These are phyloP conservation scores for Xylogone sp. DNA, from an alignment of 2,329 filamentous ascomycete species.

Conservation along the genomic window DNA sequence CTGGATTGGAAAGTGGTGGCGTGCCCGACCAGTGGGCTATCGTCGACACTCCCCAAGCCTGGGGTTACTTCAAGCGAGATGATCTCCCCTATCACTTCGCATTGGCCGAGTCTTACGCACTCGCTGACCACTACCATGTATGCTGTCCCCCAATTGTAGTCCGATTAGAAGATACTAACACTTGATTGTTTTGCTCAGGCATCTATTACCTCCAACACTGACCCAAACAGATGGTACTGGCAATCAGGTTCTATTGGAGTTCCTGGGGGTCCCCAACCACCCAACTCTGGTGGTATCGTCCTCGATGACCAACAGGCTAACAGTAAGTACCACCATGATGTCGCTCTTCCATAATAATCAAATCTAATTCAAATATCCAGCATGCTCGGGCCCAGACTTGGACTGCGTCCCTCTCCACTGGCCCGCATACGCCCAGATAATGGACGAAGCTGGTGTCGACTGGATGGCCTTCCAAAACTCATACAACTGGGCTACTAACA, in stretches of 20 bases:
- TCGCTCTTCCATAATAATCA: background rate
- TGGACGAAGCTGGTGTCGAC: constrained; percentile 36
- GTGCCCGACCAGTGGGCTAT: constrained; percentile 48
- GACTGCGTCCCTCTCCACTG: constrained; percentile 43
- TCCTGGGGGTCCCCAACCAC: constrained; percentile 34
- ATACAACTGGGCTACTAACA: constrained; percentile 43
- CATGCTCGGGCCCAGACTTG: constrained; percentile 32
- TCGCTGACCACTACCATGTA: constrained; percentile 51
- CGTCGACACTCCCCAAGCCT: constrained; percentile 48
- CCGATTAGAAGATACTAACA: constrained; percentile 1
- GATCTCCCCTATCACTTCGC: constrained; percentile 50
- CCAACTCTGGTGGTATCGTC: constrained; percentile 32
- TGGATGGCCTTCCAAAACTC: constrained; percentile 42
- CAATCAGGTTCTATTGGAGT: constrained; percentile 39
- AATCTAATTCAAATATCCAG: constrained; percentile 23
- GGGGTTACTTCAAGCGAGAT: constrained; percentile 43
- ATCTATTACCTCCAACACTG: constrained; percentile 38
- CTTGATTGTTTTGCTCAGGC: constrained; percentile 24
- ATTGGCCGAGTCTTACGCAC: constrained; percentile 47
- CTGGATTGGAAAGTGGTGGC: constrained; percentile 33
- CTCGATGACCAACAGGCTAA: constrained; percentile 39
- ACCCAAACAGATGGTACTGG: constrained; percentile 39
- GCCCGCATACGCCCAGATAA: constrained; percentile 39
- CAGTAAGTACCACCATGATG: constrained; percentile 1
- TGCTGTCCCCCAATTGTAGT: background rate